phyloP scores from a whole-genome alignment of 2,329 filamentous ascomycete genomes.

The Alternaria triticimaculans region DNA sequence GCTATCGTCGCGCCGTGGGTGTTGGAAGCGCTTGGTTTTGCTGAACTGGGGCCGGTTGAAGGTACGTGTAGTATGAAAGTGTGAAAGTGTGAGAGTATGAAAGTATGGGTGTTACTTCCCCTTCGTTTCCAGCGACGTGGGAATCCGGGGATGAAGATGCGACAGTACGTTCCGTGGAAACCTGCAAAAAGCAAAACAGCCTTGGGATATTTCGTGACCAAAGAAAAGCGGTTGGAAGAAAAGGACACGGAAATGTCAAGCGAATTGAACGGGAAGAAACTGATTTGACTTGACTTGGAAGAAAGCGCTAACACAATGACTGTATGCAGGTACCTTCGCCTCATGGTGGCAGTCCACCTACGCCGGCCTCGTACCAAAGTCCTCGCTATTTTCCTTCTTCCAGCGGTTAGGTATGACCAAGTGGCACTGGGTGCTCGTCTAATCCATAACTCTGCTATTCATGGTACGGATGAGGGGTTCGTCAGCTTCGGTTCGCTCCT shows the following conservation, averaged over 20 bases:
- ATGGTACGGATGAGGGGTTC: not conserved
- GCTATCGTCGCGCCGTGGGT: slow-evolving; percentile 35
- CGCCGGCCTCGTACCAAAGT: slow-evolving; percentile 49
- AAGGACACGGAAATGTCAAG: not conserved
- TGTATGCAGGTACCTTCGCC: slow-evolving; percentile 44
- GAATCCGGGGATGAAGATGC: not conserved
- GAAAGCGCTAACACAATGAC: not conserved
- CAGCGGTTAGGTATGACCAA: slow-evolving; percentile 54
- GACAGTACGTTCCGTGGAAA: not conserved
- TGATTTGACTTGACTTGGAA: too few relatives aligned
- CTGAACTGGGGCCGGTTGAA: slow-evolving; percentile 37
- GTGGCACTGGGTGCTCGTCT: slow-evolving; percentile 21
- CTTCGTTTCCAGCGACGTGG: not conserved
- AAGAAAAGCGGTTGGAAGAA: not conserved
- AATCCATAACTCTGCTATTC: not conserved
- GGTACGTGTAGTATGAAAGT: slow-evolving; percentile 23
- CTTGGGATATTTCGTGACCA: not conserved
- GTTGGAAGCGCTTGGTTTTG: slow-evolving; percentile 43
- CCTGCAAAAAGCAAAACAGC: not conserved
- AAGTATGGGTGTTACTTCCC: not conserved
- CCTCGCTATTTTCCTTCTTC: slow-evolving; percentile 52
- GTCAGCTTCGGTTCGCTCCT: not conserved
- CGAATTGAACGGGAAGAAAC: not conserved
- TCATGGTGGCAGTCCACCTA: slow-evolving; percentile 51
- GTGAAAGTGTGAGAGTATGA: not conserved